A percentile compares a stretch with the other conserved stretches of the same genome.
Evolutionary conservation across 805 yeast species (phyloP).

Genomic region (Zygotorulaspora danielsina): DNA sequence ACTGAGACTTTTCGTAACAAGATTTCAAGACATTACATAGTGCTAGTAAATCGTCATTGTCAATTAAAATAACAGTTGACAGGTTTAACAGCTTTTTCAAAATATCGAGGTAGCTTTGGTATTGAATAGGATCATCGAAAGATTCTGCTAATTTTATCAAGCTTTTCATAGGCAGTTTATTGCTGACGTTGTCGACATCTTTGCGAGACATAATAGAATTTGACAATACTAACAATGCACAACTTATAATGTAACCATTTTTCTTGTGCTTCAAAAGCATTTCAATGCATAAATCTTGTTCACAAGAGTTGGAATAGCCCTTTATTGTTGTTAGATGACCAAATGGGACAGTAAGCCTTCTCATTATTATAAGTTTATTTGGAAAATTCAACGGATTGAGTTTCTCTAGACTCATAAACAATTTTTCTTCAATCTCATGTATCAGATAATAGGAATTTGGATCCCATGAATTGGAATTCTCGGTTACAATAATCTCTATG

Average conservation of each 20-base stretch:
- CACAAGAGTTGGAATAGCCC: slow-evolving; percentile 21
- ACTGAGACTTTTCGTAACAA: slow-evolving; percentile 28
- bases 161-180: slow-evolving; percentile 13
- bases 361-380: slow-evolving; percentile 32
- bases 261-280: slow-evolving; percentile 9
- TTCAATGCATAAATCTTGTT: slow-evolving; percentile 17
- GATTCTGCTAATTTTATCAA: slow-evolving; percentile 13
- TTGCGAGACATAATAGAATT: slow-evolving; percentile 26
- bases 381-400: slow-evolving; percentile 18
- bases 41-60: slow-evolving; percentile 10
- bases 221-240: slow-evolving; percentile 26
- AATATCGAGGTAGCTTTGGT: slow-evolving; percentile 32
- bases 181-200: slow-evolving; percentile 20
- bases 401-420: not conserved
- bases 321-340: slow-evolving; percentile 31
- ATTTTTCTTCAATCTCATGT: not conserved
- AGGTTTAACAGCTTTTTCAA: slow-evolving; percentile 27
- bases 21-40: slow-evolving; percentile 18
- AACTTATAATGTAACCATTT: slow-evolving; percentile 25
- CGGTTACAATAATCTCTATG: slow-evolving; percentile 20
- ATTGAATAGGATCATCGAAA: slow-evolving; percentile 33
- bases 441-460: not conserved
- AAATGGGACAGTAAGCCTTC: slow-evolving; percentile 26
- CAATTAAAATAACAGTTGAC: slow-evolving; percentile 22
- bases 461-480: slow-evolving; percentile 5